Evolutionary conservation across 495 filamentous ascomycete genomes (phyloP).

Genomic region (Tuber borchii): DNA sequence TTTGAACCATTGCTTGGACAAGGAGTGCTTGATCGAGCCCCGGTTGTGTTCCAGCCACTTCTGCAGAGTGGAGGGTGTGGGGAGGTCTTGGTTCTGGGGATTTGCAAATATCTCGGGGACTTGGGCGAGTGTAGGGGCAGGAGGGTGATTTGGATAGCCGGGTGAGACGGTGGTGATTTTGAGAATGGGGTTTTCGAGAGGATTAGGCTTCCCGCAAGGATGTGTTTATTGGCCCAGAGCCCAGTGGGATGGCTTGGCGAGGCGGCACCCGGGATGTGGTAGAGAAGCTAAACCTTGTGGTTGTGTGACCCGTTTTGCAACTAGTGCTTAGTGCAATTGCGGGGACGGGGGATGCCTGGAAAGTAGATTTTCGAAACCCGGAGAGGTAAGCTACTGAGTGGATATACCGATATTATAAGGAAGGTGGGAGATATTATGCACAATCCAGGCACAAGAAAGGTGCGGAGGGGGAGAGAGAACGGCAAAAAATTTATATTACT

Average conservation of each 20-base stretch:
- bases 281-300: background rate
- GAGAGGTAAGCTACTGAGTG: background rate
- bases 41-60: background rate
- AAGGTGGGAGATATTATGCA: background rate
- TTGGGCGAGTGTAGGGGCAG: background rate
- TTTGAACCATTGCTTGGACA: background rate
- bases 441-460: background rate
- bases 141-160: background rate
- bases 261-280: background rate
- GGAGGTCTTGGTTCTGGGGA: background rate
- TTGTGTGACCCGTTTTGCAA: background rate
- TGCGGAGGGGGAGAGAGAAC: background rate
- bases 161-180: background rate
- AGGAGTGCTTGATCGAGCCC: background rate
- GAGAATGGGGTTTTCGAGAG: background rate
- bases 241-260: background rate
- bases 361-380: background rate
- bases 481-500: background rate
- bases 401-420: background rate
- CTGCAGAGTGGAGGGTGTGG: background rate
- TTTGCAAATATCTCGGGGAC: constrained; percentile 4
- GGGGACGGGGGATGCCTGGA: background rate
- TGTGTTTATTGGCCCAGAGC: background rate
- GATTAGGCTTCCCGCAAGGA: background rate
- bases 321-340: background rate